phyloP scores from a whole-genome alignment of 2,329 filamentous ascomycete genomes.

The Sarocladium brachiariae region DNA sequence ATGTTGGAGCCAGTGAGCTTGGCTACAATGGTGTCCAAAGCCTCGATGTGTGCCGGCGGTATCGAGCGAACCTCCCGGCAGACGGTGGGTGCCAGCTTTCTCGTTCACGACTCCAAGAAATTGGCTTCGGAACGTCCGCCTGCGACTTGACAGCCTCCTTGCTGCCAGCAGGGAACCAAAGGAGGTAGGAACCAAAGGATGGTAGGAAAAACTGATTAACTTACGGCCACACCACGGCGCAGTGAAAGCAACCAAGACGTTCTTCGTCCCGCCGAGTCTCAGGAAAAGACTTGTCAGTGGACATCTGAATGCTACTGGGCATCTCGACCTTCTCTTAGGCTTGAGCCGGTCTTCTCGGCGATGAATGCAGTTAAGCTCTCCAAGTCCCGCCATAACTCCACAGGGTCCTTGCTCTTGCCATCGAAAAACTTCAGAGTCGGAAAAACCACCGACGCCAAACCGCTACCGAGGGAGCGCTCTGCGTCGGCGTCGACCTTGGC shows the following conservation, averaged over 20 bases:
- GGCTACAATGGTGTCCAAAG: slow-evolving; percentile 67
- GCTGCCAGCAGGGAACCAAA: slow-evolving; percentile 83
- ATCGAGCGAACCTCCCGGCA: slow-evolving; percentile 73
- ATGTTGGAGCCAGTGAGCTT: slow-evolving; percentile 61
- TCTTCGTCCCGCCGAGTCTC: slow-evolving; percentile 76
- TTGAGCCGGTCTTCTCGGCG: slow-evolving; percentile 80
- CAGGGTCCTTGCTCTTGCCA: slow-evolving; percentile 79
- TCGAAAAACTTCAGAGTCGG: slow-evolving; percentile 98
- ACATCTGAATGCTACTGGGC: slow-evolving; percentile 68
- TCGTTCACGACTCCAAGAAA: slow-evolving; percentile 76
- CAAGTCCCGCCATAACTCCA: slow-evolving; percentile 84
- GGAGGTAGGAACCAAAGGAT: too few species aligned
- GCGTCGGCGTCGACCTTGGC: slow-evolving; percentile 95
- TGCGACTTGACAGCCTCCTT: slow-evolving; percentile 60
- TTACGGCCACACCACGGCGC: slow-evolving; percentile 97
- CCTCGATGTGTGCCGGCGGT: slow-evolving; percentile 75
- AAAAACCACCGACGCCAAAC: slow-evolving; percentile 88
- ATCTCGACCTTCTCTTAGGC: slow-evolving; percentile 67
- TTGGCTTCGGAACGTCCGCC: slow-evolving; percentile 71
- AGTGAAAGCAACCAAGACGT: slow-evolving; percentile 93
- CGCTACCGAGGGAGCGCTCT: slow-evolving; percentile 74
- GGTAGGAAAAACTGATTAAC: slow-evolving; percentile 70
- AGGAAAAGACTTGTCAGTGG: slow-evolving; percentile 76
- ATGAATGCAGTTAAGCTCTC: slow-evolving; percentile 80
- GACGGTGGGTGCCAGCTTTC: slow-evolving; percentile 81